Base-by-base conservation (phyloP, 1,284 basidiomycete species). In the Phylloporus sp. region DNA sequence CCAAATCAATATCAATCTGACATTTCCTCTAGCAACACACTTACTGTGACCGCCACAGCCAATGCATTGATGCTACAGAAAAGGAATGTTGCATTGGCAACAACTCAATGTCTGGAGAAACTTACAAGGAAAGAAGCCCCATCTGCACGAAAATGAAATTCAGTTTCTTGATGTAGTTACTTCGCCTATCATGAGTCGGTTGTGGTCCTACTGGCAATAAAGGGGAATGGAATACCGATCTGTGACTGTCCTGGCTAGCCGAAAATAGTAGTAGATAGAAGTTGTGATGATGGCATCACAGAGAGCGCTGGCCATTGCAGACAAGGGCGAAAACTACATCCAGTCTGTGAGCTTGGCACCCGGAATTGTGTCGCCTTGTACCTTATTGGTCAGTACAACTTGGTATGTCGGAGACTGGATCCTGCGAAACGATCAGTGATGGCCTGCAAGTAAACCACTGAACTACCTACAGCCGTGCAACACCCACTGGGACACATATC, bases 61-160 rank as follows among this genome's bases (percentile, higher is more conserved):
- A 53, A 44, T 3, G 65, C 44, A 29, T 61, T 62, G 32, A 74
- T 49, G 26, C 73, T 74, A n/a, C 17, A 26, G 4, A 26, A n/a
- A 56, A 49, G 8, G 34, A n/a, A n/a, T n/a, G n/a, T n/a, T n/a
- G n/a, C n/a, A 44, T 46, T n/a, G 26, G 22, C 24, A 31, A 28
- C 73, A 70, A 29, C 18, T n/a, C 17, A 8, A 31, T 6, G 39
- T 40, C 10, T 6, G 42, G 37, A 17, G 11, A 50, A 11, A 52
- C 72, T 55, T 47, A 75, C 71, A 62, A 63, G 11, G 69, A 65
- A 34, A 72, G 46, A 40, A 75, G 24, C 3, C 72, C 72, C 73
- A 72, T 75, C 49, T 72, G 63, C 11, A 74, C 55, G 34, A 72
- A 71, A 7, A 74, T 31, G 6, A 29, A 0, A 2, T 64, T 70